Base-by-base conservation (phyloP, 2,329 filamentous ascomycete genomes). In the Pseudogymnoascus sp. region DNA sequence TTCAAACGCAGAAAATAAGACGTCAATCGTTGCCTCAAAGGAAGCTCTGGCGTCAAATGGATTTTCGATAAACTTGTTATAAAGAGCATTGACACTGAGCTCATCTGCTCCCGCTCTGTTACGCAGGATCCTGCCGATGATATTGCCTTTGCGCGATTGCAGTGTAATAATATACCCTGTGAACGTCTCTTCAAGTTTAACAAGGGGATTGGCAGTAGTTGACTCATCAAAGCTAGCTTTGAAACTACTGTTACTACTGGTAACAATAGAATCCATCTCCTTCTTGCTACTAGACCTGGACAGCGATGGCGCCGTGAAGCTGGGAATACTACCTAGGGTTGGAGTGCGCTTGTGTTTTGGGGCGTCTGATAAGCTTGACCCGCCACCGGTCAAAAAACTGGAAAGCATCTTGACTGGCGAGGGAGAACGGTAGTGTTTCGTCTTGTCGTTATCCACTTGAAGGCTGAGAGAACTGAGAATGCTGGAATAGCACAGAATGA, bases 391-490 rank as follows among this genome's bases (percentile, higher is more conserved):
- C 69, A 96, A 85, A 62, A 97, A 84, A 71, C 84, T 96, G 0
- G 93, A 96, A 14, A 97, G 80, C 71, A 96, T 82, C 74, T 97
- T 97, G 59, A 96, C 90, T 0, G 93, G 93, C 0, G 93, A 97
- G n/a, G 88, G 84, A 3, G 87, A 86, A 8, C 93, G 82, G 71
- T 90, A 90, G 0, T 86, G 87, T 62, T 83, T 83, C 9, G 85
- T 83, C 73, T 85, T 89, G 70, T 87, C 85, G 0, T 83, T 80
- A 42, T 87, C 83, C 34, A 84, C 79, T 18, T 84, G 79, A 42
- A 90, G 79, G 56, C 82, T 83, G 23, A 96, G 77, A 3, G 86
- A 85, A 36, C 88, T 87, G 28, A 96, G 79, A 2, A 90, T 85
- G 66, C 91, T 91, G 53, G 87, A 86, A 71, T 96, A 89, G 68